Conservation (phyloP, 2,329 filamentous ascomycete species). For the Nemania sp. region DNA sequence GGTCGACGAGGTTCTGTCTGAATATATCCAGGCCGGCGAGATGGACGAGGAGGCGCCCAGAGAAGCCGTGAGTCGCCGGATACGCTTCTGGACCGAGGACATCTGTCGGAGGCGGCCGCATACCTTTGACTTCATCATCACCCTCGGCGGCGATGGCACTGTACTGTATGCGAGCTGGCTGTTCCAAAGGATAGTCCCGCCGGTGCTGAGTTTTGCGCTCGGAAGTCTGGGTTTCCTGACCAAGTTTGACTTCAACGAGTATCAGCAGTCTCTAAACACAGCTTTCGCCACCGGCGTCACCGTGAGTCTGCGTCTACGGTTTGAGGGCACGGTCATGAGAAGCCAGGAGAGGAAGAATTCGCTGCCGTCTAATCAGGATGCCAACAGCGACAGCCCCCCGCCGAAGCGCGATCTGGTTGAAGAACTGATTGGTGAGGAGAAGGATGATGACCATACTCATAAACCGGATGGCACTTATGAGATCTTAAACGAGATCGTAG, state of each 20-base stretch:
- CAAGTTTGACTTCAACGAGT: conserved; percentile 88
- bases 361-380: conserved; percentile 26
- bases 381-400: conserved; percentile 44
- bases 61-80: conserved; percentile 50
- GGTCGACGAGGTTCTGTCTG: conserved; percentile 59
- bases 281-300: conserved; percentile 84
- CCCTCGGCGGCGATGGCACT: conserved; percentile 92
- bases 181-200: conserved; percentile 93
- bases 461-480: conserved; percentile 81
- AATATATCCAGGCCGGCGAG: conserved; percentile 45
- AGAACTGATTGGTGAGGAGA: conserved; percentile 84
- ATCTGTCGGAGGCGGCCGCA: conserved; percentile 80
- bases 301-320: conserved; percentile 82
- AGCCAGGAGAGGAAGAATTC: conserved; percentile 56
- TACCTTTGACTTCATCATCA: conserved; percentile 91
- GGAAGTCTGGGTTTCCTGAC: conserved; percentile 94
- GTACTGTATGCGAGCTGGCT: conserved; percentile 96
- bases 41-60: conserved; percentile 41
- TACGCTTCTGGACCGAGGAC: conserved; percentile 82
- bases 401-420: conserved; percentile 74
- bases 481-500: conserved; percentile 95
- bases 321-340: conserved; percentile 93
- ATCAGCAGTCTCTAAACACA: conserved; percentile 67
- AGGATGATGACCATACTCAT: conserved; percentile 83
- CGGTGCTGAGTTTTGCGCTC: conserved; percentile 86